phyloP scores from a whole-genome alignment of 441 rosid genomes.

The Daphne laureola region DNA sequence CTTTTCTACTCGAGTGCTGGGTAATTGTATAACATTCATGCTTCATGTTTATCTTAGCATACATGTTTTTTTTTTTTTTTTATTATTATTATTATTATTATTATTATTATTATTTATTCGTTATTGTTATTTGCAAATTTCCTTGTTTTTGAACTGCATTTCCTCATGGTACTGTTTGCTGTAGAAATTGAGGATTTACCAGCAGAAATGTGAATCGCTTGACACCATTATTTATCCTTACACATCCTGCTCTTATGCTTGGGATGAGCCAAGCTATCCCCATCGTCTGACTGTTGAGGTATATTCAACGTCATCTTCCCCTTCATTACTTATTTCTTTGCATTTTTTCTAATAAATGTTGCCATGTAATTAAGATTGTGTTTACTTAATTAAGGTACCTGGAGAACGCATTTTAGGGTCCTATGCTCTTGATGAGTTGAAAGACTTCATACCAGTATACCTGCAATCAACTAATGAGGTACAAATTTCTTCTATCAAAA shows the following conservation, averaged over 20 bases:
- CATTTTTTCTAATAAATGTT: conserved; percentile 11
- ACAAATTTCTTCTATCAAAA: conserved; percentile 14
- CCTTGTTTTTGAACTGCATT: too few relatives aligned
- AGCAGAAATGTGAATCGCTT: conserved; percentile 85
- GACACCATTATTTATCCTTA: conserved; percentile 78
- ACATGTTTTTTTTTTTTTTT: conserved; percentile 5
- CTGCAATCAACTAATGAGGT: conserved; percentile 83
- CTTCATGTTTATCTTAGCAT: not conserved
- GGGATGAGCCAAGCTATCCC: conserved; percentile 98
- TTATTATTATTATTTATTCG: not conserved
- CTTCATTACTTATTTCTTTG: not conserved
- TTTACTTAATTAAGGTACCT: conserved; percentile 44
- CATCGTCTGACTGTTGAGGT: conserved; percentile 93
- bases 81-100: too few relatives aligned
- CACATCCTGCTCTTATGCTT: conserved; percentile 84
- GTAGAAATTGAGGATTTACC: conserved; percentile 83
- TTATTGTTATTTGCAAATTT: not conserved
- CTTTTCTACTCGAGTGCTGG: conserved; percentile 4
- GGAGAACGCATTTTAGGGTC: conserved; percentile 85
- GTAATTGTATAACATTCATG: not conserved
- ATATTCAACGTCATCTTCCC: conserved; percentile 7
- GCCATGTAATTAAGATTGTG: conserved; percentile 11
- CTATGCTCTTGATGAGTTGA: conserved; percentile 76
- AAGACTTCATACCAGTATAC: conserved; percentile 51
- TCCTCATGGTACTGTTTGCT: conserved; percentile 9